Base-by-base conservation (phyloP, 257 asterid species). In the Lithospermum erythrorhizon region DNA sequence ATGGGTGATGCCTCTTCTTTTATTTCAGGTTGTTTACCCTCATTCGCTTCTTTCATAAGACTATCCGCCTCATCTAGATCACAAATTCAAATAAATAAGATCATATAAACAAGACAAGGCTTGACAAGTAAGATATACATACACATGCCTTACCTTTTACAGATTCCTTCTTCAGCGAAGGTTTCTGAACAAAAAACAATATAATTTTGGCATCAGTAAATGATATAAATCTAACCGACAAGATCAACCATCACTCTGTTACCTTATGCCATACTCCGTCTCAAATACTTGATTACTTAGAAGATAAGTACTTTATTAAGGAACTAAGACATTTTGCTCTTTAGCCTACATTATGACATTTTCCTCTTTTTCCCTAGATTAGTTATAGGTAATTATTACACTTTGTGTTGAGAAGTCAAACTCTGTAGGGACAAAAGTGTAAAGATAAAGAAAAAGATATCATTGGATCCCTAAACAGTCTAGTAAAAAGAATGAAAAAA, bases 111-210 rank as follows among this genome's bases (percentile, higher is more conserved):
- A 22, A 37, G 45, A 35, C 14, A 5, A 10, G 45, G 14, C 11
- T 25, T 6, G 22, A 55, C 63, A 55, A 21, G 49, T 21, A 22
- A 47, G 9, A 15, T 11, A 22, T 32, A 55, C 55, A 65, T 62
- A 65, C 6, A 65, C 58, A 69, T 20, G 54, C 35, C 35, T 61
- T 75, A 85, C 96, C 95, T 73, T 83, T 80, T 27, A 75, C 59
- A 19, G 56, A 69, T 62, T 75, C 83, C 21, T 79, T 75, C 79
- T 85, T 85, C 72, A 68, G 84, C 59, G 70, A 81, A 72, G 71
- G 59, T 75, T 66, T 76, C 96, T 79, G 61, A 60, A 66, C 57
- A 62, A 61, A 65, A n/a, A 68, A 65, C 21, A 32, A 51, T 11
- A 41, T 41, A 41, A 8, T 13, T 2, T 41, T 11, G 4, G 49